A percentile compares a stretch with the other conserved stretches of the same genome.
Evolutionary conservation across 1,284 basidiomycete species (phyloP).

Genomic region (Rhodotorula glutinis): DNA sequence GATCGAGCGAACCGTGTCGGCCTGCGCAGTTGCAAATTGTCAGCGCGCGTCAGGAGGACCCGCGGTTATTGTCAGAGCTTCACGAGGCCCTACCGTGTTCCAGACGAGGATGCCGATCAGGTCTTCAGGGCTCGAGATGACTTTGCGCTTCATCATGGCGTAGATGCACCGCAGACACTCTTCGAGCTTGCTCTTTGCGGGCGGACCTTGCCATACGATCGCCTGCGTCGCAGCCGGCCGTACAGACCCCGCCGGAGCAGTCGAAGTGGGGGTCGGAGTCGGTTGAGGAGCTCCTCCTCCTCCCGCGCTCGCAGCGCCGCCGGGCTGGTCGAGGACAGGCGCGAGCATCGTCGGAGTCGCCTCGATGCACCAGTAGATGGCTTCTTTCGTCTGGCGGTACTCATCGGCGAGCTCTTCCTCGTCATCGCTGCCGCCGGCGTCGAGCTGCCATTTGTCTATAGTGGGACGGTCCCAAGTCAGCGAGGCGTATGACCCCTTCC

Average conservation of each 20-base stretch:
- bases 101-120: conserved; percentile 73
- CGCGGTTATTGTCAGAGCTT: too few species aligned
- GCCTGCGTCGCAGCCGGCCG: conserved; percentile 1
- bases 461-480: neutral
- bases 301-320: conserved; percentile 42
- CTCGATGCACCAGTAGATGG: conserved; percentile 89
- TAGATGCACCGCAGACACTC: conserved; percentile 31
- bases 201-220: conserved; percentile 17
- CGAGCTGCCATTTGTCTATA: conserved; percentile 20
- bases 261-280: conserved; percentile 2
- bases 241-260: neutral
- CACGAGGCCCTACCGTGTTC: conserved; percentile 70
- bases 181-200: conserved; percentile 36
- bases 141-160: conserved; percentile 40
- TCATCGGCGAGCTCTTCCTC: conserved; percentile 32
- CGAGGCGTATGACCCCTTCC: neutral
- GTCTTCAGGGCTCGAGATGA: conserved; percentile 41
- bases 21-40: conserved; percentile 11
- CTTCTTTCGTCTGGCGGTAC: conserved; percentile 70
- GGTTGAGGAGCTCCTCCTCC: neutral
- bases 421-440: conserved; percentile 18
- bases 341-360: conserved; percentile 83
- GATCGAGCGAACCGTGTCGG: conserved; percentile 63
- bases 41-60: neutral
- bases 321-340: conserved; percentile 60